Base-by-base conservation (phyloP, 176 grass and related monocot genomes). In the Zizania latifolia region DNA sequence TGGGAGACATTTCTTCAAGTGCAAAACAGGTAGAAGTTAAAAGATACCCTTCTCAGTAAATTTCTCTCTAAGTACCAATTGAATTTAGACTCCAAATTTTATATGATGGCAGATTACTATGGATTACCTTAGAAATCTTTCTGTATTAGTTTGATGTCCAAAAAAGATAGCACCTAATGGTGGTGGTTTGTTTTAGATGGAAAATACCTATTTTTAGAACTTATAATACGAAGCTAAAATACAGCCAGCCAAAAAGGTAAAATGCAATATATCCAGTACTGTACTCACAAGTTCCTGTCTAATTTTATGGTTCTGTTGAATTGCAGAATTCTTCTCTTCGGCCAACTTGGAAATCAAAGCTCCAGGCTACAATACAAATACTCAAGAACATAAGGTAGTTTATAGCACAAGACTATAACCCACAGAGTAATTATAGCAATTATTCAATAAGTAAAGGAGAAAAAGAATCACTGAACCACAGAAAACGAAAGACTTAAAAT, bases 271-370 rank as follows among this genome's bases (percentile, higher is more conserved):
- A n/a, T n/a, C n/a, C n/a, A n/a, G n/a, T n/a, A n/a, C n/a, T n/a
- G 33, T 60, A 83, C 86, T 88, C 71, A 84, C 81, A 60, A 88
- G 81, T 84, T 93, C 90, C 72, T 90, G 87, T 79, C 83, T 78
- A 69, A 93, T 85, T 78, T 75, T 78, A 54, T 84, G 84, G 78
- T 90, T 93, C 65, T 81, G 76, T 78, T 93, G 90, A 80, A 86
- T 90, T 24, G 87, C 90, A 29, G 76, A 79, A 50, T 87, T 87
- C 85, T 86, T 90, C 70, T 93, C 90, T 78, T 93, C 84, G 0
- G 77, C 84, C 68, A 93, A 75, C 38, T 83, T 90, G n/a, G 72
- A 77, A 65, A 93, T 84, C 80, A 93, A 70, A 61, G 66, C 84
- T 71, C 81, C 84, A 82, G 83, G 71, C 90, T 93, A 54, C 35